These are phyloP conservation scores for Thozetella sp. DNA, from an alignment of 495 filamentous ascomycete species.

Conservation along the genomic window DNA sequence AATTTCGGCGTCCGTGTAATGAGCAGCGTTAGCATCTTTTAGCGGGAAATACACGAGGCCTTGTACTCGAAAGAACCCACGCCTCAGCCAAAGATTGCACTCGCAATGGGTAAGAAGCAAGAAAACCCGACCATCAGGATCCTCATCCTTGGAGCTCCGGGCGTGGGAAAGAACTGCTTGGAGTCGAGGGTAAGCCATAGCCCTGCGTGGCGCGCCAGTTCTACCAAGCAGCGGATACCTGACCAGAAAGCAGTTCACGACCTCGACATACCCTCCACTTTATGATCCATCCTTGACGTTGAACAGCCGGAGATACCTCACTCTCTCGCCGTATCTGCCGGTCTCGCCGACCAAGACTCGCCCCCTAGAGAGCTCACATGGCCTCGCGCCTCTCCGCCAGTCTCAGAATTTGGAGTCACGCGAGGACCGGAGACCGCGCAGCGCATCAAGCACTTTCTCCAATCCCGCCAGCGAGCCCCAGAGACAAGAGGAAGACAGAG, in stretches of 20 bases:
- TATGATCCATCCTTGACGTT: slow-evolving; percentile 21
- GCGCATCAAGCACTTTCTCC: slow-evolving; percentile 17
- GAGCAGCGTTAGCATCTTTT: too few species aligned
- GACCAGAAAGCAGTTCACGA: slow-evolving; percentile 19
- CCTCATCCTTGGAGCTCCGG: slow-evolving; percentile 19
- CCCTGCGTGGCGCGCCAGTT: neutral
- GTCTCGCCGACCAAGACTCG: neutral
- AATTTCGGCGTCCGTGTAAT: too few species aligned
- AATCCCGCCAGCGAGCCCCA: slow-evolving; percentile 11
- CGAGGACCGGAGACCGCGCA: slow-evolving; percentile 1
- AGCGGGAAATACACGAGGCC: too few species aligned
- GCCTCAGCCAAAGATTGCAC: too few species aligned
- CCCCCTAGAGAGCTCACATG: slow-evolving; percentile 9
- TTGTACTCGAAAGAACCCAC: too few species aligned
- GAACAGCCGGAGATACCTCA: slow-evolving; percentile 18
- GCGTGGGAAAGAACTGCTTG: slow-evolving; percentile 25
- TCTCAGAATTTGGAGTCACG: neutral
- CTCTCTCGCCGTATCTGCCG: slow-evolving; percentile 6
- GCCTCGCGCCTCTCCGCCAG: neutral
- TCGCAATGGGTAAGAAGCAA: slow-evolving; percentile 10
- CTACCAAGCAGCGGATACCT: neutral
- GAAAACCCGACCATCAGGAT: slow-evolving; percentile 20
- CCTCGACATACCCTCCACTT: slow-evolving; percentile 20
- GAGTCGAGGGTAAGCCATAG: slow-evolving; percentile 19
- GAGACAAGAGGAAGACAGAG: neutral